Base-by-base conservation (phyloP, 1,139 yeast species). In the Taphrina pruni region DNA sequence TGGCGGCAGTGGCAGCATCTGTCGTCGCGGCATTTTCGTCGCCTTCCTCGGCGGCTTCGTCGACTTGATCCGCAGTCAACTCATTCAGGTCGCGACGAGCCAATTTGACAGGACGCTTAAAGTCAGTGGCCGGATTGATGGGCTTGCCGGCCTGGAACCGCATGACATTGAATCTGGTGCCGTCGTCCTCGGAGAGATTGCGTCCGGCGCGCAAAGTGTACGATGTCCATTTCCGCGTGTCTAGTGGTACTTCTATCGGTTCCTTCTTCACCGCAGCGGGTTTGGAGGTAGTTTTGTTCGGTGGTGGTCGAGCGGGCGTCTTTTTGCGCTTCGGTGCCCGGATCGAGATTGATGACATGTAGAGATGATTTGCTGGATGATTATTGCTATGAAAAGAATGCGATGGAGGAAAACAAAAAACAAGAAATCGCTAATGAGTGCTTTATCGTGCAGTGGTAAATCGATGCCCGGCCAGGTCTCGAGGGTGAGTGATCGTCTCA, bases 11-110 rank as follows among this genome's bases (percentile, higher is more conserved):
- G 8, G 62, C 65, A 21, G 57, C 72, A 39, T 69, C 72, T 12
- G 66, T 71, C 1, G 70, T 72, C 1, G 68, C 72, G 50, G 69
- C 69, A 21, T 66, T 72, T 38, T 66, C 71, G 11, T 62, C 72
- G 70, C 81, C 79, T 71, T 80, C 82, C 45, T 73, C 75, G 39
- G 75, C 75, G 26, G 21, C 58, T 39, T 77, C 80, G 26, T 75
- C 71, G 64, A 69, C 72, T 21, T 71, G 70, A 8, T 64, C 73
- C 2, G 58, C 58, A 1, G 48, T 64, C 32, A 60, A 66, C 50
- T 71, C 70, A 17, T 74, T 90, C 76, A 98, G 97, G 78, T 93
- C 98, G 77, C 93, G 92, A 74, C 98, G 84, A 77, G 92, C 97
- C 75, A 93, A 81, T 73, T 97, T 82, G 20, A 93, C 88, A 0